Conservation (phyloP, 495 filamentous ascomycete genomes). For the Thermochaetoides thermophila region DNA sequence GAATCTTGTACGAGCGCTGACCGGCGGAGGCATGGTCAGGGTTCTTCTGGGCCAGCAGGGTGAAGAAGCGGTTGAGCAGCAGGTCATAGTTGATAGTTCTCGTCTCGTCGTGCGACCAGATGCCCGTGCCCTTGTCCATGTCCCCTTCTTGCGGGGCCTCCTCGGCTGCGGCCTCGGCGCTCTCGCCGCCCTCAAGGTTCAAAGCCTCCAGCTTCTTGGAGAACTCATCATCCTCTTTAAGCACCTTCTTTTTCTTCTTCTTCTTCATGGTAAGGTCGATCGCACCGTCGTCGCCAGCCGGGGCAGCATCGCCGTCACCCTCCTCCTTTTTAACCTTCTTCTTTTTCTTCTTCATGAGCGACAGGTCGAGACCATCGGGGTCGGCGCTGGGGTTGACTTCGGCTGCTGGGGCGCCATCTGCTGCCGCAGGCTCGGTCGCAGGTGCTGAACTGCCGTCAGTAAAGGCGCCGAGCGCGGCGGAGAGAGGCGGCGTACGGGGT, state of each 20-base stretch:
- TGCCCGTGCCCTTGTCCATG: constrained; percentile 77
- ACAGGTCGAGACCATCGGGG: constrained; percentile 30
- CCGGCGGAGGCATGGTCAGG: constrained; percentile 82
- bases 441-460: constrained; percentile 35
- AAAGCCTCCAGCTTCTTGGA: constrained; percentile 47
- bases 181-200: constrained; percentile 66
- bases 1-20: constrained; percentile 92
- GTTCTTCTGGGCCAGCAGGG: constrained; percentile 78
- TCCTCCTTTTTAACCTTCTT: constrained; percentile 67
- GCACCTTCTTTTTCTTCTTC: constrained; percentile 87
- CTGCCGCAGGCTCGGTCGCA: constrained; percentile 37
- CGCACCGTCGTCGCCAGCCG: constrained; percentile 14
- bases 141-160: constrained; percentile 48
- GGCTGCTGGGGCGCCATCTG: constrained; percentile 39
- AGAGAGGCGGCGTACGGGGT: constrained; percentile 43
- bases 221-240: constrained; percentile 47
- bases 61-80: constrained; percentile 82
- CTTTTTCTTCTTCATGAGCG: constrained; percentile 55
- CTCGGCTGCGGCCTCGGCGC: constrained; percentile 31
- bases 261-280: constrained; percentile 69
- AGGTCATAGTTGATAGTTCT: constrained; percentile 68
- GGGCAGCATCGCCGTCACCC: constrained; percentile 31
- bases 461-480: constrained; percentile 34
- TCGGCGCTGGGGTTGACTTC: constrained; percentile 23
- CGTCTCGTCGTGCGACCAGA: constrained; percentile 74